Conservation (phyloP, 2,329 filamentous ascomycete genomes). For the Ilyonectria mors-panacis region DNA sequence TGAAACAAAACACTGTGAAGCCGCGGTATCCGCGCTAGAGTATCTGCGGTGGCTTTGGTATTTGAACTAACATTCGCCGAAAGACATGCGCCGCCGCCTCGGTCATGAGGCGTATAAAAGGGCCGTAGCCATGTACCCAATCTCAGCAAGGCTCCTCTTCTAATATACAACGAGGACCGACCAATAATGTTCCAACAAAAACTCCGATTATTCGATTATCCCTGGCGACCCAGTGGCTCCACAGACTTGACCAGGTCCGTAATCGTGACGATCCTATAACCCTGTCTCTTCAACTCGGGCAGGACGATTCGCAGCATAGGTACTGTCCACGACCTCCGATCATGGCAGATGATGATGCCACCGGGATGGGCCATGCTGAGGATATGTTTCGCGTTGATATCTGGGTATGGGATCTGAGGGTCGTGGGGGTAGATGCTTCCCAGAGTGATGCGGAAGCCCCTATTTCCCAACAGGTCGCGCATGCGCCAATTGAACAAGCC, state of each 20-base stretch:
- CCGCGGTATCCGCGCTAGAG: not conserved
- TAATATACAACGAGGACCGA: constrained; percentile 9
- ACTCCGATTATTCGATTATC: constrained; percentile 1
- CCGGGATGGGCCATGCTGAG: constrained; percentile 84
- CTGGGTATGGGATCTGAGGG: constrained; percentile 81
- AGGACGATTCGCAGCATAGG: constrained; percentile 83
- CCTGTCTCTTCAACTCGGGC: constrained; percentile 77
- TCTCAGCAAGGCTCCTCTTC: constrained; percentile 1
- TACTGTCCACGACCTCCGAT: constrained; percentile 84
- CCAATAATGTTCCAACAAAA: constrained; percentile 5
- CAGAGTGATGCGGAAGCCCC: constrained; percentile 82
- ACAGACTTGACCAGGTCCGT: constrained; percentile 72
- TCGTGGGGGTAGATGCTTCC: constrained; percentile 93
- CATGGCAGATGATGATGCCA: constrained; percentile 88
- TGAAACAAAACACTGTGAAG: not conserved
- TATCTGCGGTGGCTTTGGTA: constrained; percentile 4
- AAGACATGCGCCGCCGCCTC: constrained; percentile 16
- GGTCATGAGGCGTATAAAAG: constrained; percentile 10
- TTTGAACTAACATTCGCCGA: constrained; percentile 2
- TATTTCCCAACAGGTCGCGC: constrained; percentile 69
- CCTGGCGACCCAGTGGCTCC: constrained; percentile 47
- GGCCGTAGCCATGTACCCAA: constrained; percentile 7
- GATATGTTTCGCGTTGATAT: constrained; percentile 83
- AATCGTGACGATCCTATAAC: constrained; percentile 81
- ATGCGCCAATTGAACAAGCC: constrained; percentile 85